These are phyloP conservation scores for Ascochyta rabiei DNA, from an alignment of 2,329 filamentous ascomycete genomes.

Conservation along the genomic window DNA sequence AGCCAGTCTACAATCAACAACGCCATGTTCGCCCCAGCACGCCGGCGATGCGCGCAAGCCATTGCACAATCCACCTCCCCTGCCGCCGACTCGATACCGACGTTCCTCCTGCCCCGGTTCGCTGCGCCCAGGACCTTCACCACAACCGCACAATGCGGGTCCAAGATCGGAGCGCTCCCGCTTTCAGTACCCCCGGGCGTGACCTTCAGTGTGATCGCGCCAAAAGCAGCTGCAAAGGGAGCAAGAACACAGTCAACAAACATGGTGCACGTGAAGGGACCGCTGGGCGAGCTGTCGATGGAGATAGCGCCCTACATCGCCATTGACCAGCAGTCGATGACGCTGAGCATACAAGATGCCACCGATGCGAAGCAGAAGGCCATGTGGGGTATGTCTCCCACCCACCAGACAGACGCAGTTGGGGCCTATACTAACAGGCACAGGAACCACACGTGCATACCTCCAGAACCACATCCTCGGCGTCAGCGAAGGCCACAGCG, in stretches of 20 bases:
- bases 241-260: slow-evolving; percentile 68
- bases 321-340: slow-evolving; percentile 69
- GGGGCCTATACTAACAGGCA: slow-evolving; percentile 2
- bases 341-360: slow-evolving; percentile 72
- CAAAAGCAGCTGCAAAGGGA: slow-evolving; percentile 63
- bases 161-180: slow-evolving; percentile 81
- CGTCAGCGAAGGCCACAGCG: slow-evolving; percentile 94
- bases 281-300: slow-evolving; percentile 78
- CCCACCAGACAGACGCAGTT: not conserved
- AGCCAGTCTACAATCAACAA: slow-evolving; percentile 17
- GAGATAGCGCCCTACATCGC: slow-evolving; percentile 79
- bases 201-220: slow-evolving; percentile 70
- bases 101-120: slow-evolving; percentile 72
- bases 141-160: slow-evolving; percentile 68
- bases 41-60: slow-evolving; percentile 61
- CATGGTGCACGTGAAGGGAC: slow-evolving; percentile 78
- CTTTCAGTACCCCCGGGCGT: slow-evolving; percentile 61
- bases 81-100: slow-evolving; percentile 63
- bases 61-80: slow-evolving; percentile 55
- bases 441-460: slow-evolving; percentile 88
- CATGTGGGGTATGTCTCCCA: slow-evolving; percentile 82
- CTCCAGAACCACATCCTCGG: slow-evolving; percentile 90
- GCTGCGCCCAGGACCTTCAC: slow-evolving; percentile 68
- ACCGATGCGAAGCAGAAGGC: slow-evolving; percentile 77
- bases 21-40: slow-evolving; percentile 69